Base-by-base conservation (phyloP, 208 protist species). In the Leishmania aethiopica region DNA sequence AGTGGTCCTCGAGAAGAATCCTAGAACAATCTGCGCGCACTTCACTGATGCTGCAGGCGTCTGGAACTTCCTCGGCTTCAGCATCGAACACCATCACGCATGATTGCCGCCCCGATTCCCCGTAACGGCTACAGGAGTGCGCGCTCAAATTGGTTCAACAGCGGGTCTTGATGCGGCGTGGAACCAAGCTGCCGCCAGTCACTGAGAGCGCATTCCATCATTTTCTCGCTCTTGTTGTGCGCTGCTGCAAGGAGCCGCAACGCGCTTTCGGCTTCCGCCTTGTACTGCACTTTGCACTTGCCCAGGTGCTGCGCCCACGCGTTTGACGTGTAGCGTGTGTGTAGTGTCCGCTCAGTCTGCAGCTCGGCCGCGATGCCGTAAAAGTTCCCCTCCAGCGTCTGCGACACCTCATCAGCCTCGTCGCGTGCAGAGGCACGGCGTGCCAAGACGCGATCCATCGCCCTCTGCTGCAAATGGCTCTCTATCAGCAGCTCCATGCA, bases 401-500 rank as follows among this genome's bases (percentile, higher is more conserved):
- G 73, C 35, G 72, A 55, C 32, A 15, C 79, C 47, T 59, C 78
- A 32, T 69, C 78, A 62, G 11, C 49, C 8, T 71, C 57, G 45
- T 77, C 57, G 42, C 57, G 8, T 17, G 84, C 42, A 32, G 82
- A 66, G 47, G 79, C 75, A 42, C 76, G 77, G 32, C 78, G 80
- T 17, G 73, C 55, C 64, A 96, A 59, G n/a, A 96, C 73, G 60
- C 84, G 84, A 69, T 86, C 84, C 57, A 92, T 85, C 13, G 86
- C 75, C 32, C 88, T 87, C 59, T 88, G 90, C 74, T 93, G 88
- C 51, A 92, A 83, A 70, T 78, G 79, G 74, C 85, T 93, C 66
- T 93, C 91, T 77, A 97, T 75, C 49, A 95, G 75, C 67, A 95
- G 72, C 75, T 92, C 84, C 79, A 93, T 92, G 25, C 92, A 89